Base-by-base conservation (phyloP, 2,329 filamentous ascomycete species). In the Remersonia thermophila region DNA sequence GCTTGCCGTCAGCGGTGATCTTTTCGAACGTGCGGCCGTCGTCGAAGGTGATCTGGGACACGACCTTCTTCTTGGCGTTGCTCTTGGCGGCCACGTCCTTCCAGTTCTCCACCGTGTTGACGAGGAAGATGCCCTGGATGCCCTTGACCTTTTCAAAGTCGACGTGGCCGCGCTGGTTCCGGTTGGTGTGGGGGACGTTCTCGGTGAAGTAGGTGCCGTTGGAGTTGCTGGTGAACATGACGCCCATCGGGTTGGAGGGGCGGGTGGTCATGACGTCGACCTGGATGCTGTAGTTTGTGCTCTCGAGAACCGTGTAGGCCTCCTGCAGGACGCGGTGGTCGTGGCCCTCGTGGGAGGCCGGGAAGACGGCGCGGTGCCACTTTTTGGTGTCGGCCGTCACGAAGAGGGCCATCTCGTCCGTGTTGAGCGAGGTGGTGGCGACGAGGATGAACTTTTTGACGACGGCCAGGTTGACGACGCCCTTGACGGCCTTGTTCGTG, bases 231-330 rank as follows among this genome's bases (percentile, higher is more conserved):
- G 86, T 93, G 52, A 95, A 89, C 38, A 98, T 67, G 9, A 82
- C 77, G 25, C 91, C 93, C 73, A 94, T 89, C 0, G 80, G 73
- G 27, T 71, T 73, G 1, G 69, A 71, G 10, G 70, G 70, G 30
- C 63, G 65, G 27, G 66, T 66, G 1, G 80, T 84, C 71, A 89
- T 79, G 44, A 96, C 87, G 57, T 96, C 87, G 37, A 98, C 77
- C 60, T 96, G 89, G 49, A 98, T 86, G 63, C 89, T 95, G 65
- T 98, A 95, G 54, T 94, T 89, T 29, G 91, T 96, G 51, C 87
- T 91, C 60, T 96, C 89, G 28, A 98, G 69, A 32, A 98, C 73
- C 0, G 91, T 98, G 58, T 95, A 98, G 3, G 83, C 84, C 54
- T 89, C 75, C 55, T 94, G 81, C 43, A 85, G 71, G 50, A 87